Evolutionary conservation across 2,329 filamentous ascomycete genomes (phyloP), one percentile per base, ranked within the genome.

Genomic region (Byssochlamys sp.): DNA sequence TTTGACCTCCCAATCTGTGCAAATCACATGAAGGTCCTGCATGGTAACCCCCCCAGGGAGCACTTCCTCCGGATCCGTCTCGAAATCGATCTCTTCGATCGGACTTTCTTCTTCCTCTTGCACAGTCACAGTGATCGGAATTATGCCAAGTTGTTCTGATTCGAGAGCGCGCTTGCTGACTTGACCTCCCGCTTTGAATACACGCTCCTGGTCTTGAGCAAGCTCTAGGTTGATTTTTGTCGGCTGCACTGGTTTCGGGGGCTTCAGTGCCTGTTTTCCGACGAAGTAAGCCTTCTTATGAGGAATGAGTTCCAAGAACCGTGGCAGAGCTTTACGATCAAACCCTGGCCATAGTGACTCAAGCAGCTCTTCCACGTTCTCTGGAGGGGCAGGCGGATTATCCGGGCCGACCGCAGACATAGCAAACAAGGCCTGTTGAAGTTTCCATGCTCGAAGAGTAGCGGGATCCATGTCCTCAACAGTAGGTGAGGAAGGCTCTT

Each of bases 191-290:
- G 92, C 83, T 57, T 86, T 85, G 70, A 97, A 99, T 27, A 82
- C 80, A 65, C 91, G 90, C 71, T 95, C 90, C 63, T 95, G 89
- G 65, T 97, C 94, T 52, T 84, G 81, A 2, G 89, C 88, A 33
- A 97, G 78, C 60, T 99, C 94, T 12, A 99, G 80, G 60, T 85
- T 91, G 57, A 96, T 81, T 73, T 99, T 99, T 24, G 88, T 91
- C 0, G 91, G 90, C 4, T 91, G 82, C 2, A 97, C 80, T 14
- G 89, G 80, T 72, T 91, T 94, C 0, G 91, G 89, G 48, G 85
- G 86, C 72, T 91, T 95, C 1, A 80, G 63, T 0, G 91, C 90
- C 45, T 85, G 84, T 73, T 96, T 94, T 57, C 88, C 86, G 60
- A 88, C 81, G 73, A 89, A 92, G 56, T 85, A 81, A 1, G 90